A percentile compares a stretch with the other conserved stretches of the same genome.
Conservation (phyloP, 441 rosid genomes). For the Codiaeum variegatum region DNA sequence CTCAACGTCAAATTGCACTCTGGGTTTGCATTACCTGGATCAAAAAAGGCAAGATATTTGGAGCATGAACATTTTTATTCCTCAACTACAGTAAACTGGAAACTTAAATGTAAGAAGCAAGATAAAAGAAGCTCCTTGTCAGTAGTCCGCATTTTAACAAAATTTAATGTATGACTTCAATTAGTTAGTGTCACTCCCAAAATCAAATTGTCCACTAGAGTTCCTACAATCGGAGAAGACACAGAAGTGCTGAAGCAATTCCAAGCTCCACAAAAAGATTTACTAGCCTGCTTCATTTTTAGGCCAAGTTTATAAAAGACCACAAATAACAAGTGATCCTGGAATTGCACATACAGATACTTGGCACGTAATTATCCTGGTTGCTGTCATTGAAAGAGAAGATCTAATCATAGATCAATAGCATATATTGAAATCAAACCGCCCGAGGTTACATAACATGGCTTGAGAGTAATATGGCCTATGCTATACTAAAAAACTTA, state of each 20-base stretch:
- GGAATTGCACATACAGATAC: neutral
- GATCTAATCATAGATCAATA: neutral
- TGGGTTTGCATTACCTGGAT: slow-evolving; percentile 79
- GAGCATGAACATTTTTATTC: slow-evolving; percentile 14
- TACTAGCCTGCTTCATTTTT: neutral
- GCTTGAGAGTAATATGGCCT: neutral
- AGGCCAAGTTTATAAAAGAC: neutral
- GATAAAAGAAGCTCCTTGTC: neutral
- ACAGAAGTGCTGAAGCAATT: neutral
- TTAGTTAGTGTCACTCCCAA: neutral
- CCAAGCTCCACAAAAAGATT: slow-evolving; percentile 2
- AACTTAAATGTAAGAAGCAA: slow-evolving; percentile 8
- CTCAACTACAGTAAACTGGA: slow-evolving; percentile 6
- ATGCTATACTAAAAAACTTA: neutral
- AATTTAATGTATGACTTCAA: neutral
- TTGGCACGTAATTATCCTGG: neutral
- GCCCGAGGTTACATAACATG: neutral
- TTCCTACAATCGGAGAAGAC: neutral
- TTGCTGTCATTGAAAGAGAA: neutral
- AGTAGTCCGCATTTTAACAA: neutral
- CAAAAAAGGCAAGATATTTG: slow-evolving; percentile 17
- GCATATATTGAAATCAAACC: neutral
- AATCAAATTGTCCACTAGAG: neutral
- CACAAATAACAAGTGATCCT: neutral
- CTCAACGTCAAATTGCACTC: slow-evolving; percentile 77